A percentile compares a stretch with the other conserved stretches of the same genome.
phyloP scores from a whole-genome alignment of 331 rosid species.

The Pyracantha coccinea region DNA sequence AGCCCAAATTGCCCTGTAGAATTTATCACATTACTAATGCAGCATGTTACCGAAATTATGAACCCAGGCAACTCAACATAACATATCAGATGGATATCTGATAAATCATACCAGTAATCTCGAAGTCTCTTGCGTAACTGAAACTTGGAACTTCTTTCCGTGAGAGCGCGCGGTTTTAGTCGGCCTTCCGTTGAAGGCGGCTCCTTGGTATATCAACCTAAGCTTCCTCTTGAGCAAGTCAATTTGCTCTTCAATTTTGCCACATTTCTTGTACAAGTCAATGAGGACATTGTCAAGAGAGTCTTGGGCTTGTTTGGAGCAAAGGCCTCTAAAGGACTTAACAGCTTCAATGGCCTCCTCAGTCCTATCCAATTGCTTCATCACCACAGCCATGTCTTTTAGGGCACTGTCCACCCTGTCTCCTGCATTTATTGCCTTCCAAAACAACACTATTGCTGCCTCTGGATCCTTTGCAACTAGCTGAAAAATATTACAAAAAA shows the following conservation, averaged over 20 bases:
- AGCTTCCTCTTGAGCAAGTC: slow-evolving; percentile 8
- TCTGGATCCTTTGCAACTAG: slow-evolving; percentile 40
- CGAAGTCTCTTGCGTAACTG: slow-evolving; percentile 46
- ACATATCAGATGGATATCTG: not conserved
- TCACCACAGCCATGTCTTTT: slow-evolving; percentile 46
- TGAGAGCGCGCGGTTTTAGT: slow-evolving; percentile 54
- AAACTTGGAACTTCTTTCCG: slow-evolving; percentile 48
- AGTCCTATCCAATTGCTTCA: slow-evolving; percentile 40
- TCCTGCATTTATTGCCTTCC: slow-evolving; percentile 42
- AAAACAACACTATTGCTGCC: slow-evolving; percentile 32
- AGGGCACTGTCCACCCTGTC: slow-evolving; percentile 20
- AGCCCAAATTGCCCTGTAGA: slow-evolving; percentile 77
- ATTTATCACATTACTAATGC: not conserved
- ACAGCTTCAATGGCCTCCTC: slow-evolving; percentile 42
- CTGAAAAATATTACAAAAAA: not conserved
- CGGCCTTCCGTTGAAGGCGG: slow-evolving; percentile 34
- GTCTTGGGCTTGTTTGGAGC: slow-evolving; percentile 44
- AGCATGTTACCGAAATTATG: not conserved
- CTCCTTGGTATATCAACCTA: slow-evolving; percentile 37
- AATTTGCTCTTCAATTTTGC: slow-evolving; percentile 39
- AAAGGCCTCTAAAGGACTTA: slow-evolving; percentile 32
- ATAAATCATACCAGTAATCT: slow-evolving; percentile 31
- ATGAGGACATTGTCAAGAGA: slow-evolving; percentile 49
- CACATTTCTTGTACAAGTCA: slow-evolving; percentile 44
- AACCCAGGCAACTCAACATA: not conserved